A percentile compares a stretch with the other conserved stretches of the same genome.
These are phyloP conservation scores for Cochlearia excelsa DNA, from an alignment of 345 rosid genomes.

Conservation along the genomic window DNA sequence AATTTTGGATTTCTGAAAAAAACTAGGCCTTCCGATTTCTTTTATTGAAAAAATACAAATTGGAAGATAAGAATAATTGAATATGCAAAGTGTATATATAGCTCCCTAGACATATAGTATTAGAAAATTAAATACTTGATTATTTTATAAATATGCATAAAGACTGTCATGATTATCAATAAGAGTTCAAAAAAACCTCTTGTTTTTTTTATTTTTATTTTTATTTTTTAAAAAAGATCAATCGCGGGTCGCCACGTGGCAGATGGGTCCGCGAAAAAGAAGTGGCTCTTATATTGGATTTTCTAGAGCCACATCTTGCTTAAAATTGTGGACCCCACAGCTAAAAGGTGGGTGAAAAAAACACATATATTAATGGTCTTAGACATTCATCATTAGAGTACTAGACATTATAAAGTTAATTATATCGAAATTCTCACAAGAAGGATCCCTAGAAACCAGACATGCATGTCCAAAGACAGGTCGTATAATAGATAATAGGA, in stretches of 20 bases:
- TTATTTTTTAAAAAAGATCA: too few relatives aligned
- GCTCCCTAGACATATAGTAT: not conserved
- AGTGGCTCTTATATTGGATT: too few relatives aligned
- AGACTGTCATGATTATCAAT: constrained; percentile 12
- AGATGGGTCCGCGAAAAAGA: too few relatives aligned
- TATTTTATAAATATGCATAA: not conserved
- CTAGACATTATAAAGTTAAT: constrained; percentile 28
- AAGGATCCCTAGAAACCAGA: constrained; percentile 41
- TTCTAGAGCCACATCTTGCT: too few relatives aligned
- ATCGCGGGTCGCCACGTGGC: too few relatives aligned
- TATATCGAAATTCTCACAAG: constrained; percentile 21
- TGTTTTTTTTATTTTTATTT: too few relatives aligned
- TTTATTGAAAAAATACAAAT: too few relatives aligned
- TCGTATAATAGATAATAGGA: constrained; percentile 28
- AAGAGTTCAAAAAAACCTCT: not conserved
- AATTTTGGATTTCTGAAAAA: not conserved
- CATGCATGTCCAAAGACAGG: constrained; percentile 42
- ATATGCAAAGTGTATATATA: not conserved
- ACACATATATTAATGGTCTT: not conserved
- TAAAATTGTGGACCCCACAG: too few relatives aligned
- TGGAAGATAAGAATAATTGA: too few relatives aligned
- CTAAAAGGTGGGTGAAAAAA: too few relatives aligned
- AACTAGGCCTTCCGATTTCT: not conserved
- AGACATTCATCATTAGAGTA: constrained; percentile 33
- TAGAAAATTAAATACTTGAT: constrained; percentile 6